phyloP scores from a whole-genome alignment of 1,284 basidiomycete genomes.

The Irpex sp. region DNA sequence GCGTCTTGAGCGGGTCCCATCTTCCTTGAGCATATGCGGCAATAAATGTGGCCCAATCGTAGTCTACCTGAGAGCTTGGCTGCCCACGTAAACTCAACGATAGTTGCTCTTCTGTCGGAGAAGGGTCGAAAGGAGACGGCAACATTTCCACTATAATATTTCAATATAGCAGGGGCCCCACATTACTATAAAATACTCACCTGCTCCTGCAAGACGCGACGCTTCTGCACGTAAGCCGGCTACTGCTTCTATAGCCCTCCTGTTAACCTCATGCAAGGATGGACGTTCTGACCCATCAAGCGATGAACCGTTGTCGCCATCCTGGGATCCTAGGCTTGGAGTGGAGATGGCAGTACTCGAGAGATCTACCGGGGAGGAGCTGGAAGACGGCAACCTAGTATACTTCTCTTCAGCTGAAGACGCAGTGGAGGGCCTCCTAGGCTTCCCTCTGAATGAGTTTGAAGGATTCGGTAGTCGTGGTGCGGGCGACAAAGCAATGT shows the following conservation, averaged over 20 bases:
- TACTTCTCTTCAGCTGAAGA: constrained; percentile 25
- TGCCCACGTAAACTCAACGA: constrained; percentile 18
- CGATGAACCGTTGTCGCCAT: not conserved
- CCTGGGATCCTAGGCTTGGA: constrained; percentile 4
- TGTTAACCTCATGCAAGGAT: constrained; percentile 24
- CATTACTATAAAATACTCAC: constrained; percentile 14
- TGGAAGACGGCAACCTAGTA: constrained; percentile 20
- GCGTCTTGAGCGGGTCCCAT: constrained; percentile 78
- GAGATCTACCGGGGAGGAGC: constrained; percentile 15
- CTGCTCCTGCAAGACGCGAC: constrained; percentile 22
- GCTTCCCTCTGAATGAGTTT: constrained; percentile 8
- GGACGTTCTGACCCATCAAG: constrained; percentile 3
- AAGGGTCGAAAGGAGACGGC: constrained; percentile 26
- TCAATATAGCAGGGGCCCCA: not conserved
- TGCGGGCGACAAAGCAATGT: constrained; percentile 18
- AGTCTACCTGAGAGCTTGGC: constrained; percentile 31
- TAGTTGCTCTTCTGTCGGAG: constrained; percentile 21
- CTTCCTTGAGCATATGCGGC: constrained; percentile 69
- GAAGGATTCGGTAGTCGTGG: constrained; percentile 14
- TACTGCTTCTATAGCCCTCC: constrained; percentile 22
- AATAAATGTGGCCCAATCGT: constrained; percentile 76
- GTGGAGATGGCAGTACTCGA: constrained; percentile 12
- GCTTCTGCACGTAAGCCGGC: constrained; percentile 25
- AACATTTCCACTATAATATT: constrained; percentile 18
- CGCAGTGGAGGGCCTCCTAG: constrained; percentile 43